These are phyloP conservation scores for Diaporthe citri DNA, from an alignment of 2,329 filamentous ascomycete species.

Conservation along the genomic window DNA sequence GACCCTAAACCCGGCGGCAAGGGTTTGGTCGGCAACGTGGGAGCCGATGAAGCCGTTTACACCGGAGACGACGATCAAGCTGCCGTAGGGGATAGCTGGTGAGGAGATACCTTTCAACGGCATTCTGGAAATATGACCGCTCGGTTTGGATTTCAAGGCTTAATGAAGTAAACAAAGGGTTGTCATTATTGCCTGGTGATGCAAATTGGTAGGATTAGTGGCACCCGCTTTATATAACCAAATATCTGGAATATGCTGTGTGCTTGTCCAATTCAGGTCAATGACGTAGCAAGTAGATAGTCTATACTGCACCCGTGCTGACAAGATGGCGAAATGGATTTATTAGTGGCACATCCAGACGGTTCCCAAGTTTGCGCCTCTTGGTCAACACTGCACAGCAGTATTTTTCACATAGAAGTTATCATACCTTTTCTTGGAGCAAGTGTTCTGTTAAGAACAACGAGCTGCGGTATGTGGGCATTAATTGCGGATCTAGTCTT, in stretches of 20 bases:
- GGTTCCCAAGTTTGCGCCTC: background rate
- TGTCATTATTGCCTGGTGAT: too few species aligned
- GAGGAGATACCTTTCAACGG: background rate
- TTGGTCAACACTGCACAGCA: background rate
- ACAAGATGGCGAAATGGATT: background rate
- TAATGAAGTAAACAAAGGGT: background rate
- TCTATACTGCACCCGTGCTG: background rate
- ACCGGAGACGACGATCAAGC: conserved; percentile 54
- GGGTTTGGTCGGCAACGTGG: conserved; percentile 53
- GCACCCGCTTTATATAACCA: background rate
- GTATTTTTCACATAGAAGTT: background rate
- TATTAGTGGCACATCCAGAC: background rate
- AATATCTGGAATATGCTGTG: background rate
- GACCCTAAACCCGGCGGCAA: conserved; percentile 53
- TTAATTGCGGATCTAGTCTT: background rate
- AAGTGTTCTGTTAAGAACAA: background rate
- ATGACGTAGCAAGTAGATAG: conserved; percentile 6
- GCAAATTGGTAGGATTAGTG: background rate
- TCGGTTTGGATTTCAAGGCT: background rate
- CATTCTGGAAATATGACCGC: background rate
- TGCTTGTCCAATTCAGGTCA: background rate
- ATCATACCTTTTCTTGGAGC: background rate
- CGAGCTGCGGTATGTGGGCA: background rate
- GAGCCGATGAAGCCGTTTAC: conserved; percentile 58
- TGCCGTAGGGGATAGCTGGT: conserved; percentile 23